Evolutionary conservation across 2,329 filamentous ascomycete species (phyloP), one percentile per base, ranked within the genome.

Genomic region (Pseudopyrenochaeta lycopersici): DNA sequence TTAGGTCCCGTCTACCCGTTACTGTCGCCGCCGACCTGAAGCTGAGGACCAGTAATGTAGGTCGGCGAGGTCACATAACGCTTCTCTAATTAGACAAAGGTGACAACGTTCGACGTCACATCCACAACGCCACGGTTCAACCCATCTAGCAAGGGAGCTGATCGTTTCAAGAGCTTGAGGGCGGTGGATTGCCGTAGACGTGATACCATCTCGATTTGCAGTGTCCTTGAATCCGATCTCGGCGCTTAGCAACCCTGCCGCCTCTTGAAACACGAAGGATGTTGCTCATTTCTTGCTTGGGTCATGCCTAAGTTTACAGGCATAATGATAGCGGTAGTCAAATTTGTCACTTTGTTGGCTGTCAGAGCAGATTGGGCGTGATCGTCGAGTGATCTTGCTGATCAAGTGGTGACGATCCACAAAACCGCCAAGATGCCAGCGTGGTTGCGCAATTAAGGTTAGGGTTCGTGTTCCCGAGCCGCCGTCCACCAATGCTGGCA

Each of bases 401-500:
- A 64, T 58, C 56, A 46, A 36, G 12, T 38, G 49, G 33, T 47
- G 57, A 59, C 54, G 53, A 45, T 35, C 46, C 32, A 57, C 47
- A 20, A 29, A 20, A 4, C 43, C 49, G 52, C 55, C 48, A 55
- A 58, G 47, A 27, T 44, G 35, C 46, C 32, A 61, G 45, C 33
- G 43, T 52, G 33, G 55, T 63, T 31, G 57, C 53, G 60, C 53
- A 63, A 66, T 66, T 63, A 65, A 63, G 61, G 59, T 66, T 64
- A 49, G 46, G 51, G 27, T 52, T 54, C 51, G 38, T 48, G 54
- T 62, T 58, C 62, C 60, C 58, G 61, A 58, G 57, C 57, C 60
- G 55, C 58, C 60, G 46, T 53, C 52, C 45, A 41, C 47, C 49
- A 60, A 53, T 59, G 59, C 41, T 33, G 35, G 30, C 29, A 35